These are phyloP conservation scores for Phytophthora cactorum DNA, from an alignment of 352 stramenopile genomes.

Conservation along the genomic window DNA sequence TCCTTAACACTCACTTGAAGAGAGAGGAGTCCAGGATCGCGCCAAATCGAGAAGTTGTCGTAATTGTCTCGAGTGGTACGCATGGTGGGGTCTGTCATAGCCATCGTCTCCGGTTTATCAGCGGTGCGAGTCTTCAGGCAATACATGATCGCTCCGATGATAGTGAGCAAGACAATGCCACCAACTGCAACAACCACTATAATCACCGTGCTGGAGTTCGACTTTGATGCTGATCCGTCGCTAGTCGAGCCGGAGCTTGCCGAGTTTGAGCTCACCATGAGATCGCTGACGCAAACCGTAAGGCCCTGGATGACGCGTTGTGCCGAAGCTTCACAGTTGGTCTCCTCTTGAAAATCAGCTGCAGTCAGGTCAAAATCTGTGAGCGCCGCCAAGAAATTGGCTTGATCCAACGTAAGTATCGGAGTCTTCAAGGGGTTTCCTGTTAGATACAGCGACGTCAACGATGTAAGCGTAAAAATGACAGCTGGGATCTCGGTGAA, in stretches of 20 bases:
- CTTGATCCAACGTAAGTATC: conserved; percentile 24
- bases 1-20: conserved; percentile 26
- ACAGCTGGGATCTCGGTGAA: conserved; percentile 33
- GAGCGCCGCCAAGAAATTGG: conserved; percentile 27
- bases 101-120: conserved; percentile 13
- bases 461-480: conserved; percentile 32
- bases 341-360: conserved; percentile 21
- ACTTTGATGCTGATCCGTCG: not conserved
- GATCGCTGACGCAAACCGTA: conserved; percentile 30
- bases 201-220: conserved; percentile 22
- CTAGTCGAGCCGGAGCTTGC: conserved; percentile 10
- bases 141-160: conserved; percentile 20
- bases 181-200: conserved; percentile 25
- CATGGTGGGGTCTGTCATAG: conserved; percentile 21
- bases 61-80: conserved; percentile 23
- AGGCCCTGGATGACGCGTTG: conserved; percentile 18
- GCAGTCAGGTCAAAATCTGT: conserved; percentile 26
- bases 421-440: conserved; percentile 30
- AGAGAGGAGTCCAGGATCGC: conserved; percentile 22
- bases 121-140: conserved; percentile 7
- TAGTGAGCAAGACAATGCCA: conserved; percentile 15
- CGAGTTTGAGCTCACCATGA: conserved; percentile 14
- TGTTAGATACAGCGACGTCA: conserved; percentile 27
- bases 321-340: conserved; percentile 18
- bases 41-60: conserved; percentile 34